Evolutionary conservation across 805 yeast species (phyloP).

Genomic region (Candida arabinofermentans): DNA sequence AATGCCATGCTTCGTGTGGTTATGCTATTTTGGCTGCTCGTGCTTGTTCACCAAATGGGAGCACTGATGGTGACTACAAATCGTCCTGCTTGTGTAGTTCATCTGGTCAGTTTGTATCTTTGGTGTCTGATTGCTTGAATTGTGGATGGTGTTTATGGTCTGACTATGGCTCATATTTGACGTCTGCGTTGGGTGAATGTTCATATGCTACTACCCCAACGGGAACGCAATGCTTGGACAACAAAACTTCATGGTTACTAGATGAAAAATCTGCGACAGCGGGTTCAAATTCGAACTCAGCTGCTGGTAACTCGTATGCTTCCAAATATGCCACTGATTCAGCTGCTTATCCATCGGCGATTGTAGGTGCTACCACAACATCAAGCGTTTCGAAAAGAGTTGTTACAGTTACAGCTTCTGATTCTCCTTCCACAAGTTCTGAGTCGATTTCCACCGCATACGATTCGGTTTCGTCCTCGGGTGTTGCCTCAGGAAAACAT

Average conservation of each 20-base stretch:
- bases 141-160: constrained; percentile 38
- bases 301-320: constrained; percentile 1
- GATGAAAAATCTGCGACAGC: neutral
- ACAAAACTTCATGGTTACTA: constrained; percentile 2
- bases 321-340: neutral
- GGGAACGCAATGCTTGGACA: constrained; percentile 25
- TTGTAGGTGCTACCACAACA: neutral
- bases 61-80: constrained; percentile 28
- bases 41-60: constrained; percentile 24
- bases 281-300: neutral
- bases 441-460: constrained; percentile 3
- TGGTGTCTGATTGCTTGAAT: constrained; percentile 29
- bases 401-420: constrained; percentile 1
- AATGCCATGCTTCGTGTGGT: constrained; percentile 34
- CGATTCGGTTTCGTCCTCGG: constrained; percentile 5
- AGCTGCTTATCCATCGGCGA: neutral
- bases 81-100: constrained; percentile 29
- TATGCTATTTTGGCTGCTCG: constrained; percentile 30
- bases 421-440: constrained; percentile 1
- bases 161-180: constrained; percentile 29
- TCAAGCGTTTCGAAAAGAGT: neutral
- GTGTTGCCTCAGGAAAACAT: constrained; percentile 12
- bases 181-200: constrained; percentile 28
- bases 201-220: constrained; percentile 29
- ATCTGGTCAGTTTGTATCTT: constrained; percentile 21